Conservation (phyloP, 2,329 filamentous ascomycete genomes). For the Fusarium nelsonii region DNA sequence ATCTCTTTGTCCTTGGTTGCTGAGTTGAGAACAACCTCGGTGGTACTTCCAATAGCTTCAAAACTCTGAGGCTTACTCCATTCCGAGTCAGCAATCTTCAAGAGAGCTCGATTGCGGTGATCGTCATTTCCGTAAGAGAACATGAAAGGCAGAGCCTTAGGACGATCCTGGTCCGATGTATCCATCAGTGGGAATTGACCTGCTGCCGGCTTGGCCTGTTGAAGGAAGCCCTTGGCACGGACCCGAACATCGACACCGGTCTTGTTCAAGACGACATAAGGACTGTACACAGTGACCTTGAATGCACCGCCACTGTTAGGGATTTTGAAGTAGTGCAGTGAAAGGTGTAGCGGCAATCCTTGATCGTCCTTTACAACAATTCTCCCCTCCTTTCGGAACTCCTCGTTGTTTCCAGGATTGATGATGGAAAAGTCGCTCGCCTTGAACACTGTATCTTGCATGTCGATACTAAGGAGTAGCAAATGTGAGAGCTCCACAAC, state of each 20-base stretch:
- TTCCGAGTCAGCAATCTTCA: constrained; percentile 88
- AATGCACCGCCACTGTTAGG: constrained; percentile 95
- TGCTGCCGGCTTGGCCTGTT: constrained; percentile 84
- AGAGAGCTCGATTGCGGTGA: constrained; percentile 86
- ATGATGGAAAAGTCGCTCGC: constrained; percentile 97
- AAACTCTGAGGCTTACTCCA: constrained; percentile 99
- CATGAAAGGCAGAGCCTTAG: constrained; percentile 92
- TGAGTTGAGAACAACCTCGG: constrained; percentile 86
- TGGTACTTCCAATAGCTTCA: constrained; percentile 93
- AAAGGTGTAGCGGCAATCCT: constrained; percentile 82
- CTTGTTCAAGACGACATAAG: constrained; percentile 95
- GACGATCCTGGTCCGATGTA: constrained; percentile 64
- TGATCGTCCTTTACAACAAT: constrained; percentile 87
- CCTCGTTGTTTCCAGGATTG: constrained; percentile 87
- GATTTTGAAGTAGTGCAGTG: constrained; percentile 89
- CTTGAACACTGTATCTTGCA: constrained; percentile 96
- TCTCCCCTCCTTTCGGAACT: constrained; percentile 86
- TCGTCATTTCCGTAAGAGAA: constrained; percentile 93
- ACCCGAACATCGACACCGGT: constrained; percentile 91
- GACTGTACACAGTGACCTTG: constrained; percentile 93
- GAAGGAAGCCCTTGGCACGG: constrained; percentile 88
- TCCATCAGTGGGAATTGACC: constrained; percentile 75
- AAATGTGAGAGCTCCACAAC: constrained; percentile 96
- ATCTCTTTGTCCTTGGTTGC: constrained; percentile 80
- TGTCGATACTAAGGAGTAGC: constrained; percentile 90